Conservation (phyloP, 2,329 filamentous ascomycete species). For the Sordariomycetes sp. region DNA sequence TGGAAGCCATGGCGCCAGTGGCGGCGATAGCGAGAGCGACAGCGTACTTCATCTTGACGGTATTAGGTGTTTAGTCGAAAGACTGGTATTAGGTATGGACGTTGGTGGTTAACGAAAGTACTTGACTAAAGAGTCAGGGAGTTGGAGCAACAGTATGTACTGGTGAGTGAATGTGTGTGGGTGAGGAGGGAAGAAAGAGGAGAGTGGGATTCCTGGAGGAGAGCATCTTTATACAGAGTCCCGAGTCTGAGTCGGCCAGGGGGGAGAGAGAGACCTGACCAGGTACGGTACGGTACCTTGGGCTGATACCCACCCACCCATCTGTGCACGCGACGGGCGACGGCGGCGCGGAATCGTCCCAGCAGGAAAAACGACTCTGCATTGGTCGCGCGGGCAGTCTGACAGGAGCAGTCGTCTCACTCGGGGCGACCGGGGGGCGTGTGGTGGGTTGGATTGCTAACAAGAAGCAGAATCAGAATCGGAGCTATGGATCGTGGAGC, state of each 20-base stretch:
- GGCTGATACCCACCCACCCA: too few species aligned
- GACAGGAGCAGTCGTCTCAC: too few species aligned
- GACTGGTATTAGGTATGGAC: slow-evolving; percentile 17
- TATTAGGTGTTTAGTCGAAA: slow-evolving; percentile 31
- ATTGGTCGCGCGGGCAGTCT: too few species aligned
- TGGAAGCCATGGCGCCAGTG: slow-evolving; percentile 36
- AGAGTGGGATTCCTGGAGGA: slow-evolving; percentile 25
- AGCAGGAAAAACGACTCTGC: too few species aligned
- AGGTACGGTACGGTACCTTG: slow-evolving; percentile 4
- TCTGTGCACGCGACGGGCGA: too few species aligned
- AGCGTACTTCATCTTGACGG: slow-evolving; percentile 59
- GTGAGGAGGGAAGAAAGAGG: slow-evolving; percentile 29
- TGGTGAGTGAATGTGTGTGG: slow-evolving; percentile 38
- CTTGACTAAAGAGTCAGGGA: slow-evolving; percentile 42
- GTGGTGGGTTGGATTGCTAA: too few species aligned
- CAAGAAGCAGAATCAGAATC: too few species aligned
- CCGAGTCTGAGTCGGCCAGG: too few species aligned
- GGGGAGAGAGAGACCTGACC: too few species aligned
- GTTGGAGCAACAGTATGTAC: slow-evolving; percentile 12
- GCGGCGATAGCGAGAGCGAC: slow-evolving; percentile 42
- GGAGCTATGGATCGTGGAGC: too few species aligned
- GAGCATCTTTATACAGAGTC: slow-evolving; percentile 39
- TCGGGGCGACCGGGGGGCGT: too few species aligned
- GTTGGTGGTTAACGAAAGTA: slow-evolving; percentile 42
- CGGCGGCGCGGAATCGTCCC: too few species aligned